Conservation (phyloP, 768 basidiomycete genomes). For the Lactarius deliciosus region DNA sequence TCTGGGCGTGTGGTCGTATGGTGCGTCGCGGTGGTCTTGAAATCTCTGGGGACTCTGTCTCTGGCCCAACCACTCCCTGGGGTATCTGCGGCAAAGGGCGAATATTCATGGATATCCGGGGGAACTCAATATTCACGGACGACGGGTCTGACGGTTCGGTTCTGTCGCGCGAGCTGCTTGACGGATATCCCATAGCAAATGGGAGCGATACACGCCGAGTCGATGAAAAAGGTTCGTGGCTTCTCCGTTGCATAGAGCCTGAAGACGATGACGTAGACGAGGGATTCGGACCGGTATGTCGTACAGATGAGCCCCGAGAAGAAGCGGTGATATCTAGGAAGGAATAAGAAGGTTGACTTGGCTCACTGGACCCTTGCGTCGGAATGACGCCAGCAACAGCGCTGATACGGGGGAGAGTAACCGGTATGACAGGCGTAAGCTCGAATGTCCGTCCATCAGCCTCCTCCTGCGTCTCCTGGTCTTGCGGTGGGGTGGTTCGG, state of each 20-base stretch:
- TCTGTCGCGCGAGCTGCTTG: constrained; percentile 3
- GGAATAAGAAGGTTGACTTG: constrained; percentile 22
- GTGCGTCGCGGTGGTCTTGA: neutral
- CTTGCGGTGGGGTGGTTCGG: constrained; percentile 1
- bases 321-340: constrained; percentile 29
- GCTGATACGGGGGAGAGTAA: constrained; percentile 5
- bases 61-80: constrained; percentile 1
- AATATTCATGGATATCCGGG: constrained; percentile 16
- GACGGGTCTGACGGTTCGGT: neutral
- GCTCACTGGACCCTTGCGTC: constrained; percentile 1
- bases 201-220: constrained; percentile 27
- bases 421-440: constrained; percentile 14
- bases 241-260: constrained; percentile 17
- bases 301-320: constrained; percentile 21
- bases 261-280: constrained; percentile 24
- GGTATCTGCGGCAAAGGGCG: constrained; percentile 24
- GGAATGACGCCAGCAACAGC: constrained; percentile 8
- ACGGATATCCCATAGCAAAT: constrained; percentile 25
- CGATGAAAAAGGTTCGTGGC: constrained; percentile 1
- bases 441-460: constrained; percentile 6
- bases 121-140: constrained; percentile 16
- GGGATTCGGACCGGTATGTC: neutral
- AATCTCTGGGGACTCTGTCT: neutral
- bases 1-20: constrained; percentile 5
- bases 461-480: constrained; percentile 10